phyloP scores from a whole-genome alignment of 345 rosid genomes.

The Rhodamnia argentea region DNA sequence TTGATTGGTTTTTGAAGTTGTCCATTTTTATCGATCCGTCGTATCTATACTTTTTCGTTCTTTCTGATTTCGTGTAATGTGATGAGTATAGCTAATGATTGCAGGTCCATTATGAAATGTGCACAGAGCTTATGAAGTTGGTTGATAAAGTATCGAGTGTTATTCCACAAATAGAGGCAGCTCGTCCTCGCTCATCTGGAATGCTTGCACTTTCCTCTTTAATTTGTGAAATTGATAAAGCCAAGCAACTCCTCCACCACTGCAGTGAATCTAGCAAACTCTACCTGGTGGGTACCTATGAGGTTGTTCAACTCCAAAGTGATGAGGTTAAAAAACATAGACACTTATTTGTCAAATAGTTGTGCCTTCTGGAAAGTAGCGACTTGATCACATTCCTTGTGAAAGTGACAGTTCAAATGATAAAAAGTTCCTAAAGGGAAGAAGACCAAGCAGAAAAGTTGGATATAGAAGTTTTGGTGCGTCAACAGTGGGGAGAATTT shows the following conservation, averaged over 20 bases:
- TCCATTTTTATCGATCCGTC: not conserved
- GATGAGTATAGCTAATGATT: conserved; percentile 1
- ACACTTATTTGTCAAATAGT: not conserved
- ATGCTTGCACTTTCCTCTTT: conserved; percentile 47
- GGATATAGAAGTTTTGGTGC: not conserved
- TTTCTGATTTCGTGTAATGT: not conserved
- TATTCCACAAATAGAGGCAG: conserved; percentile 67
- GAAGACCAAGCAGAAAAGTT: not conserved
- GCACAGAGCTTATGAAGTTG: conserved; percentile 37
- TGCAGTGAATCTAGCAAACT: conserved; percentile 80
- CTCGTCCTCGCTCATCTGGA: conserved; percentile 67
- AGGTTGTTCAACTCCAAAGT: not conserved
- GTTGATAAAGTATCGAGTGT: conserved; percentile 30
- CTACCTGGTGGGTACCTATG: conserved; percentile 53
- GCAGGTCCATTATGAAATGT: conserved; percentile 71
- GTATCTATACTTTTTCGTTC: not conserved
- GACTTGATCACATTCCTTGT: not conserved
- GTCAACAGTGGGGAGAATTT: not conserved
- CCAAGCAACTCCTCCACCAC: conserved; percentile 52
- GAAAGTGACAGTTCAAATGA: not conserved
- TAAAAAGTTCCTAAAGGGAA: not conserved
- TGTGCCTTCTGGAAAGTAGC: not conserved
- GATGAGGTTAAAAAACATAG: not conserved
- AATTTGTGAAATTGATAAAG: conserved; percentile 34
- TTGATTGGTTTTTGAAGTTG: not conserved